Percentiles rank a stretch among this genome's conserved stretches.
phyloP scores from a whole-genome alignment of 352 stramenopile genomes.

The Pythium sukuiense region DNA sequence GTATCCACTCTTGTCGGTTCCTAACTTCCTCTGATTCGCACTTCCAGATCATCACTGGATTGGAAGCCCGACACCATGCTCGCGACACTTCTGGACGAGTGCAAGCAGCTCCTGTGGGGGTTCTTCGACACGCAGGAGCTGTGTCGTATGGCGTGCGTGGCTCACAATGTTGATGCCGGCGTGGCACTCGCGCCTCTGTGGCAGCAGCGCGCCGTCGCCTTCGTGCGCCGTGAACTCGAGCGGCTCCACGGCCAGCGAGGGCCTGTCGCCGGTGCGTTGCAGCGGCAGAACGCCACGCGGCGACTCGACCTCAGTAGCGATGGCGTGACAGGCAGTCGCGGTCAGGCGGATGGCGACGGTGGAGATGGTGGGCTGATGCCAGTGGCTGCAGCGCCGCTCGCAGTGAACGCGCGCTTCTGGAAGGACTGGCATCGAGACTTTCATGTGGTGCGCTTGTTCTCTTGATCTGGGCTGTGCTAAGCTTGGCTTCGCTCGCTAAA shows the following conservation, averaged over 20 bases:
- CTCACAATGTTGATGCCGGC: slow-evolving; percentile 31
- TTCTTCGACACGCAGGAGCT: slow-evolving; percentile 51
- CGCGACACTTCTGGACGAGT: slow-evolving; percentile 52
- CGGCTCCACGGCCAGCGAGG: slow-evolving; percentile 7
- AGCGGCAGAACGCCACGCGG: slow-evolving; percentile 23
- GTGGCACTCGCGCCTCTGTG: slow-evolving; percentile 43
- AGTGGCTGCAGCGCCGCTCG: background rate
- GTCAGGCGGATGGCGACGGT: background rate
- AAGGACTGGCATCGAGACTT: slow-evolving; percentile 55
- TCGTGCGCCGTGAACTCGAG: slow-evolving; percentile 15
- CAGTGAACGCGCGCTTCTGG: slow-evolving; percentile 42
- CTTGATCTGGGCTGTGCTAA: too few species aligned
- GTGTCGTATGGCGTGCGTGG: slow-evolving; percentile 47
- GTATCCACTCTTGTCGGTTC: background rate
- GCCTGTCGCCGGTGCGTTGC: slow-evolving; percentile 10
- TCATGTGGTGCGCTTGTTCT: slow-evolving; percentile 45
- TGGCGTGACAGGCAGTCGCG: background rate
- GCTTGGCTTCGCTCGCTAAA: too few species aligned
- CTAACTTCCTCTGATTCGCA: too few species aligned
- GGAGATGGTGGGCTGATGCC: background rate
- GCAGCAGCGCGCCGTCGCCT: slow-evolving; percentile 31
- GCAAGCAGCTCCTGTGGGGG: slow-evolving; percentile 60
- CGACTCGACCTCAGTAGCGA: slow-evolving; percentile 2
- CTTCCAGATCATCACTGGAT: slow-evolving; percentile 1
- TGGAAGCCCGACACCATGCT: slow-evolving; percentile 41